Base-by-base conservation (phyloP, 345 rosid genomes). In the Angophora floribunda region DNA sequence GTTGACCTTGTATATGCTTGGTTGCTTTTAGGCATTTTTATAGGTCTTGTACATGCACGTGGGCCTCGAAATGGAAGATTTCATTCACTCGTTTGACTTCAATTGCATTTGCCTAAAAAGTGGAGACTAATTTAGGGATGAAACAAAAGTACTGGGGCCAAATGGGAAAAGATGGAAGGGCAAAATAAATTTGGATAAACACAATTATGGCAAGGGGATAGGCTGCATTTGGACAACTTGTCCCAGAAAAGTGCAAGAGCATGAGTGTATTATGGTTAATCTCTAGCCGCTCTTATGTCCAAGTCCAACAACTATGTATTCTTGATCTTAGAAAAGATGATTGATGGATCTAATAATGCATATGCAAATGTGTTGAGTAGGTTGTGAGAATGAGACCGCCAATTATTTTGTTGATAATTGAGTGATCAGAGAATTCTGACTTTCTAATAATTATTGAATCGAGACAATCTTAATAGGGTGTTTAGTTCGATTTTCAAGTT, bases 391-490 rank as follows among this genome's bases (percentile, higher is more conserved):
- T 0, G 6, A 28, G 67, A 61, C 26, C 28, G 16, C 26, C 28
- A 7, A 61, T 32, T 32, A 2, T 36, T 5, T 67, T 1, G 17
- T 2, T 32, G 4, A 16, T 2, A 67, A 67, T 67, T 0, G 3
- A 36, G 2, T 8, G 8, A 70, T 11, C 15, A 8, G 41, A 36
- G 41, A 36, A 36, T 36, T 36, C 41, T 36, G 41, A 36, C 41
- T 67, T 32, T 15, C 79, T 15, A 30, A 30, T 32, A 1, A 67
- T 8, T 30, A 32, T 67, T 7, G 22, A 67, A 32, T 6, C 2
- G 2, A n/a, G 10, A 9, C 1, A 0, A n/a, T 63, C 36, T 63
- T 63, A 63, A 63, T 63, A 13, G 6, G 36, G 3, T 65, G 78
- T 67, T 32, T 32, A 32, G 6, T 67, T 32, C 12, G 6, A 32